A percentile compares a stretch with the other conserved stretches of the same genome.
These are phyloP conservation scores for Hypoxylon sp. DNA, from an alignment of 2,329 filamentous ascomycete genomes.

Conservation along the genomic window DNA sequence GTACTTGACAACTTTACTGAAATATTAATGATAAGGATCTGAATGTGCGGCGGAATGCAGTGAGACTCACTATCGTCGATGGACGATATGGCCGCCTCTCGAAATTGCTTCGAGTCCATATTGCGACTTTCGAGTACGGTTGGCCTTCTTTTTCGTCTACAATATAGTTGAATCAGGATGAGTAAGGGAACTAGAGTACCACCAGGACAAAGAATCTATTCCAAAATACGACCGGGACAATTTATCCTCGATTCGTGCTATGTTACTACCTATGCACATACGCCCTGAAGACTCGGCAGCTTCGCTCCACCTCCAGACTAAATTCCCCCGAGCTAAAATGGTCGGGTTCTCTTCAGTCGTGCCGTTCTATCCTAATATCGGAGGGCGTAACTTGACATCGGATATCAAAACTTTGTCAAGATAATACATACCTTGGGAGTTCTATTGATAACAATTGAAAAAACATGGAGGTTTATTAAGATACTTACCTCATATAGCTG, in stretches of 20 bases:
- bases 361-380: constrained; percentile 13
- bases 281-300: constrained; percentile 1
- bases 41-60: constrained; percentile 12
- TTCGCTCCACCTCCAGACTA: constrained; percentile 27
- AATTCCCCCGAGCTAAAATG: constrained; percentile 5
- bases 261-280: constrained; percentile 5
- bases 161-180: not conserved
- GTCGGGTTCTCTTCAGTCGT: constrained; percentile 8
- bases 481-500: too few species aligned
- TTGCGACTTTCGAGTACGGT: constrained; percentile 1
- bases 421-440: not conserved
- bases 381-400: constrained; percentile 26
- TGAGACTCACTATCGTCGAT: constrained; percentile 81
- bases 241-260: constrained; percentile 7
- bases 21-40: constrained; percentile 14
- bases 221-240: not conserved
- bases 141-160: not conserved
- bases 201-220: not conserved
- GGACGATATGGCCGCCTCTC: constrained; percentile 78
- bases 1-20: constrained; percentile 79
- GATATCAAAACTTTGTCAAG: constrained; percentile 22
- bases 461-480: too few species aligned
- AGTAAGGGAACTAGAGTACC: not conserved
- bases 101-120: constrained; percentile 86
- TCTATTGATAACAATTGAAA: not conserved